phyloP scores from a whole-genome alignment of 129 eudicot genomes.

The Cynara cardunculus region DNA sequence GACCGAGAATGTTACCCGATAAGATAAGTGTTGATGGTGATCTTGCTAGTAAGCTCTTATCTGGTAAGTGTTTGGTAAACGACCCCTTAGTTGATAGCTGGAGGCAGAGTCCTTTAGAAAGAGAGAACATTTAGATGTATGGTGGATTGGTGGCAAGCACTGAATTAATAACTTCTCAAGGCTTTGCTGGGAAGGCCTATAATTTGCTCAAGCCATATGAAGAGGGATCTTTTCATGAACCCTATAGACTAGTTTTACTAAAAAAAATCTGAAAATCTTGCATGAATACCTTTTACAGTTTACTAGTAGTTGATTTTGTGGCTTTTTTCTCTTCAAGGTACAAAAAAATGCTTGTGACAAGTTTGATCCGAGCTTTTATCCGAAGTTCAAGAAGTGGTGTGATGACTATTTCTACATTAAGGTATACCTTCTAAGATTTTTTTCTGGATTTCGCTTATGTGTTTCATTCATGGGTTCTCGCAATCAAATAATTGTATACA shows the following conservation, averaged over 20 bases:
- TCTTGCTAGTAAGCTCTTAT: too few species aligned
- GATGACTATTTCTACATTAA: conserved; percentile 96
- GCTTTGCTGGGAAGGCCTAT: background rate
- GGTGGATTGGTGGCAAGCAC: too few species aligned
- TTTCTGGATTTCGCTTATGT: background rate
- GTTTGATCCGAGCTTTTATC: conserved; percentile 88
- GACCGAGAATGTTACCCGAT: too few species aligned
- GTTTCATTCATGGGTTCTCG: too few species aligned
- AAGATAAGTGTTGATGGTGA: too few species aligned
- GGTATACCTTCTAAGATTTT: conserved; percentile 36
- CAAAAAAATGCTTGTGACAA: conserved; percentile 96
- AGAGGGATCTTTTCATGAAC: background rate
- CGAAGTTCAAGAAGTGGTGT: conserved; percentile 99
- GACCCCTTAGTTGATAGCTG: too few species aligned
- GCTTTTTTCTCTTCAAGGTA: conserved; percentile 48
- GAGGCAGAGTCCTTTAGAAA: background rate
- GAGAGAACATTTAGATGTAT: background rate
- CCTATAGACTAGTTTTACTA: background rate
- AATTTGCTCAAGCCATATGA: background rate
- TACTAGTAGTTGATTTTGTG: conserved; percentile 12
- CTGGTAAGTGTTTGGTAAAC: too few species aligned
- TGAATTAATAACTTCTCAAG: too few species aligned
- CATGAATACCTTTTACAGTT: background rate
- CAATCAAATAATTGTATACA: too few species aligned
- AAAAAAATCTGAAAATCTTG: background rate